Evolutionary conservation across 2,329 filamentous ascomycete genomes (phyloP).

Genomic region (Venturia effusa): DNA sequence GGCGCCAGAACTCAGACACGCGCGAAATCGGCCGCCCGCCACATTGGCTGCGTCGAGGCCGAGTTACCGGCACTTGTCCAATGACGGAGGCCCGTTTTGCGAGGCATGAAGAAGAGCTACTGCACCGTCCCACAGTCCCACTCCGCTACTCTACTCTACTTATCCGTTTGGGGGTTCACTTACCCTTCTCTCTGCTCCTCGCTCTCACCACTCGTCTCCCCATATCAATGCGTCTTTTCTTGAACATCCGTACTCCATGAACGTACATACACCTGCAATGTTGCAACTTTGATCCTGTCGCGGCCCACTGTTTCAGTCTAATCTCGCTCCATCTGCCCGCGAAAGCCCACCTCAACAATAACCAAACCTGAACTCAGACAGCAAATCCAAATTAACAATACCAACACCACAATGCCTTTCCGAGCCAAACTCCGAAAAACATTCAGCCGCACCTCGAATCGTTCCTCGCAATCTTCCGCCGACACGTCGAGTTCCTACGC

Average conservation of each 20-base stretch:
- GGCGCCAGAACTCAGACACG: neutral
- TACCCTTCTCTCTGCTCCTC: neutral
- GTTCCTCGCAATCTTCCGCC: slow-evolving; percentile 18
- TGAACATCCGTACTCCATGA: neutral
- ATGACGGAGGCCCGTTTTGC: neutral
- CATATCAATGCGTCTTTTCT: neutral
- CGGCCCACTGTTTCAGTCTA: neutral
- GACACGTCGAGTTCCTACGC: slow-evolving; percentile 15
- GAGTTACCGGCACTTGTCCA: neutral
- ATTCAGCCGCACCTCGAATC: slow-evolving; percentile 22
- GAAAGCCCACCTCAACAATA: neutral
- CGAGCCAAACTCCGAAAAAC: slow-evolving; percentile 35
- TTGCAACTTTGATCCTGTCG: neutral
- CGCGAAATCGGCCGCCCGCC: neutral
- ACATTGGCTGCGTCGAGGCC: neutral
- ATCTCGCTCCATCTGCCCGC: neutral
- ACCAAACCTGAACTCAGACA: too few species aligned
- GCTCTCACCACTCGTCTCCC: neutral
- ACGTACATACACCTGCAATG: neutral
- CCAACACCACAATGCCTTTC: slow-evolving; percentile 29
- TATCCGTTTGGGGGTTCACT: neutral
- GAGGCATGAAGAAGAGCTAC: neutral
- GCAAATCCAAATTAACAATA: too few species aligned
- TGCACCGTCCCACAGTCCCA: neutral
- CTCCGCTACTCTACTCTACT: too few species aligned